Conservation (phyloP, 2,329 filamentous ascomycete species). For the Neofusicoccum kwambonambiense region DNA sequence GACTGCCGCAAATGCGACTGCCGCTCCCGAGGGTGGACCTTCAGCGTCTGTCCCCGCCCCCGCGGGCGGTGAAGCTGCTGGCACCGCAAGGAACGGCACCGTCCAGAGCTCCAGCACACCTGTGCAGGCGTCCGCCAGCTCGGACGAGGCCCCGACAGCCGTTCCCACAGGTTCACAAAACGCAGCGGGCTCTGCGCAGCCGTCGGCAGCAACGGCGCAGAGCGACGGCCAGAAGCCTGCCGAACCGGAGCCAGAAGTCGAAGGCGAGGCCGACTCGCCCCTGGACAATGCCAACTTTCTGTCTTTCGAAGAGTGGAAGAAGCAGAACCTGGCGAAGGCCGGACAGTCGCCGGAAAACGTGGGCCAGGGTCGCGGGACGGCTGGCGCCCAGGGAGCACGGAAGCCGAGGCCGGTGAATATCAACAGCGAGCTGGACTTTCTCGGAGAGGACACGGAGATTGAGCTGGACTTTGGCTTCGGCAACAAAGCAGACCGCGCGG, state of each 20-base stretch:
- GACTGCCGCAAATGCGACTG: conserved; percentile 1
- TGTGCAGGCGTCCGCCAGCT: not conserved
- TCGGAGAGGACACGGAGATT: conserved; percentile 89
- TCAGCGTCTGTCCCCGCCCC: not conserved
- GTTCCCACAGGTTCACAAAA: not conserved
- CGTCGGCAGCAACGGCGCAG: conserved; percentile 10
- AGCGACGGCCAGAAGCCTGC: not conserved
- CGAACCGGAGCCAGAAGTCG: conserved; percentile 32
- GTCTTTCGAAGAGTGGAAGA: conserved; percentile 98
- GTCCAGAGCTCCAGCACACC: conserved; percentile 16
- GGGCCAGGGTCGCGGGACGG: conserved; percentile 54
- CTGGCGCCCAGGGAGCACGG: conserved; percentile 48
- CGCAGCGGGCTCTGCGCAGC: conserved; percentile 7
- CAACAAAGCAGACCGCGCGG: conserved; percentile 9
- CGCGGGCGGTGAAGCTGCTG: not conserved
- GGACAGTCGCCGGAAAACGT: conserved; percentile 74
- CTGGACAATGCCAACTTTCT: conserved; percentile 80
- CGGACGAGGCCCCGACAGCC: not conserved
- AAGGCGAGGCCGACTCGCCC: conserved; percentile 62
- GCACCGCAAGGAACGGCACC: conserved; percentile 15
- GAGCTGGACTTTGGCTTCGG: conserved; percentile 67
- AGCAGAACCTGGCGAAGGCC: conserved; percentile 80
- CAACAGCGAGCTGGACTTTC: conserved; percentile 69
- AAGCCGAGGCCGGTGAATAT: conserved; percentile 53
- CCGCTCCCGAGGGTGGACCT: not conserved